Evolutionary conservation across 2,329 filamentous ascomycete species (phyloP), one percentile per base, ranked within the genome.

Genomic region (Trichoderma polysporum): DNA sequence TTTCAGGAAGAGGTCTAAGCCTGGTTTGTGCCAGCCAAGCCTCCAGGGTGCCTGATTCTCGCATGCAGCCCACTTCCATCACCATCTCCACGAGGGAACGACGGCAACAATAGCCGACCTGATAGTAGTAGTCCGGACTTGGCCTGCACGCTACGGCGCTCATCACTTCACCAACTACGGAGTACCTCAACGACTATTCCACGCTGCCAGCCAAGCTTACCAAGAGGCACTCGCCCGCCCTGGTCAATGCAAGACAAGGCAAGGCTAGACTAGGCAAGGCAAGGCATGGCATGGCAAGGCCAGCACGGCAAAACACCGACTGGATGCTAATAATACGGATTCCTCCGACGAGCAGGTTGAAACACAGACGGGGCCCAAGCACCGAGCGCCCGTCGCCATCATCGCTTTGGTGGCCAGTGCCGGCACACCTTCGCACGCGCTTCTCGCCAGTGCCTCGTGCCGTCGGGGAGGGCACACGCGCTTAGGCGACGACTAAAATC

Each of bases 401-500:
- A 50, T 33, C 33, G n/a, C 35, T 25, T 52, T 52, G n/a, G 22
- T 33, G 41, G 12, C 41, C n/a, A 25, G 13, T 35, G 27, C n/a
- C 41, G 19, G 57, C 57, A 53, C 59, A 19, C 33, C n/a, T 19
- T 45, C 35, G 35, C 60, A n/a, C 50, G 60, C 60, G 49, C 33
- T 39, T 63, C 49, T 52, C 49, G 33, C 35, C 25, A 13, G 17
- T 27, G 59, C 45, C 45, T 62, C 45, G 47, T 53, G 47, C n/a
- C 31, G 41, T 62, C 25, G 37, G 29, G 25, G 47, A 25, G 47
- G 47, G 59, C 45, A n/a, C 47, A 53, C 60, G 60, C 60, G 60
- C 60, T 54, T 63, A 63, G 47, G 39, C 50, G 35, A 22, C 60
- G 50, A 63, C 50, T 63, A n/a, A 39, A 13, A 22, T 22, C 49